Evolutionary conservation across 306 rosid species (phyloP), one percentile per base, ranked within the genome.

Genomic region (Malus sylvestris): DNA sequence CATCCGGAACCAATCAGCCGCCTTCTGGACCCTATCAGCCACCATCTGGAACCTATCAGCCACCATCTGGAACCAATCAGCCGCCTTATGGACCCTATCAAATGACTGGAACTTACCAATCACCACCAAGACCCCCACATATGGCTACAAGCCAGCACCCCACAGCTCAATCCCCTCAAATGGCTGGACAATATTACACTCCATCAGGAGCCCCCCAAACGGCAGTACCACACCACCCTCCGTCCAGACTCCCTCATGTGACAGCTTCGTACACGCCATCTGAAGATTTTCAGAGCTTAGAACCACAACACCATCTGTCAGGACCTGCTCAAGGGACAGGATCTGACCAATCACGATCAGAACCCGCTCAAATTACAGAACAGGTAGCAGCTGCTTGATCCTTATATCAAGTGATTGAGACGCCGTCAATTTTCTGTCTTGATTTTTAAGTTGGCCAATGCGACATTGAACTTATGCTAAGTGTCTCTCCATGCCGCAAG

Each of bases 301-400:
- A 25, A 32, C 82, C 73, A 33, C 51, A 73, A 71, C 80, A 81
- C 64, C 78, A 78, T 32, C 59, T 82, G 59, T 70, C 89, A 55
- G 81, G 76, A 73, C 14, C 80, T 61, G 33, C 79, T 76, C 82
- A 68, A 67, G 68, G 74, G 69, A 81, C 82, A 49, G 85, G 76
- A 79, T 62, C 83, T 65, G 79, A 78, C 76, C 84, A 81, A 32
- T 80, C 72, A 52, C 80, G 83, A 70, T 71, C 83, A 42, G 88
- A 86, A 81, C 75, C 62, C 25, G 76, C 86, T 42, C 87, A 76
- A 68, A 80, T 79, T 69, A 82, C 74, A 74, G 77, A 80, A 69
- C 64, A 80, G 75, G 89, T 83, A 57, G 86, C 79, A 66, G 27
- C 59, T 45, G 81, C 78, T 64, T 84, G 88, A 82, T 78, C 63